Base-by-base conservation (phyloP, 2,329 filamentous ascomycete genomes). In the Penicillium digitatum region DNA sequence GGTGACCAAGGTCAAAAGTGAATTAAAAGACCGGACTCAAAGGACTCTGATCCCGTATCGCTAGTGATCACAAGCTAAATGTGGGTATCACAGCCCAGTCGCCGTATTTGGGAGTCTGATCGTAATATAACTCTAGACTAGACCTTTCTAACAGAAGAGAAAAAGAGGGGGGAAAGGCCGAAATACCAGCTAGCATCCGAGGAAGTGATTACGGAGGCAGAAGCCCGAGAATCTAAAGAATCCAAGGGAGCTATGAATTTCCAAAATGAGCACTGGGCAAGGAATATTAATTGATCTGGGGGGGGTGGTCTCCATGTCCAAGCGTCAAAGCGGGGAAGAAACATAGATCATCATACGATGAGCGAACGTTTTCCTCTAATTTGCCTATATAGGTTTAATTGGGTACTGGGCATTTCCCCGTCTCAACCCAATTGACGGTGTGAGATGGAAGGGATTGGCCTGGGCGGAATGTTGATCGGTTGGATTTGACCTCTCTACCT, bases 381-480 rank as follows among this genome's bases (percentile, higher is more conserved):
- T 10, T 35, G 2, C 26, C 9, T 8, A 5, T 34, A 47, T 46
- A 29, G 18, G n/a, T 22, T 50, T 20, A 52, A 53, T 45, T 40
- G 20, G 47, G 29, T 14, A 34, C 24, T 16, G 29, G 24, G 27
- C 18, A 22, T 5, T 26, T 42, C 22, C 38, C 38, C 32, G 18
- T 24, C 6, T 46, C 29, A 51, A 44, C 32, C 61, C 61, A 62
- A 63, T 63, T 42, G 48, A 27, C 32, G 26, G n/a, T 18, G 26
- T 24, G 50, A 47, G 22, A n/a, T 45, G 35, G 27, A 62, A 62
- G 60, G 61, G 61, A 61, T 62, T 44, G 32, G 40, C 42, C 50
- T 48, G 51, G 50, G 49, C 43, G 52, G 60, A 63, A 63, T 62
- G 57, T 52, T 58, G 56, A 63, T 62, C 58, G 61, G 54, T 55